Percentiles rank a stretch among this genome's conserved stretches.
Evolutionary conservation across 140 eudicot species (phyloP).

Genomic region (Senecio squalidus): DNA sequence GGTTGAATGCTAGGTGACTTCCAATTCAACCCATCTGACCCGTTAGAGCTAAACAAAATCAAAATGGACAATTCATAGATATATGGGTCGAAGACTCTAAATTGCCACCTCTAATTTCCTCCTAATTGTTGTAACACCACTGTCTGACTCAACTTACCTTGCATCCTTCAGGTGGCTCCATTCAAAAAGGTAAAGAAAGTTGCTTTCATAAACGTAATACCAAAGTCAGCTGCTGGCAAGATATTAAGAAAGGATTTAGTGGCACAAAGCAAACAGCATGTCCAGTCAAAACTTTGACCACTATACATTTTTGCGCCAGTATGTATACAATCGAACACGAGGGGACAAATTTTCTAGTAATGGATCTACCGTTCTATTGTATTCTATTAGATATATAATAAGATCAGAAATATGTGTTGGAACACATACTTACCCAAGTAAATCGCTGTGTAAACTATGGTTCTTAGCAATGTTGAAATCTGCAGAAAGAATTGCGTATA

Average conservation of each 20-base stretch:
- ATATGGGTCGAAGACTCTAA: constrained; percentile 5
- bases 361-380: not conserved
- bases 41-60: not conserved
- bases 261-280: constrained; percentile 39
- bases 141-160: constrained; percentile 9
- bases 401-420: constrained; percentile 14
- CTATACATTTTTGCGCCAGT: constrained; percentile 6
- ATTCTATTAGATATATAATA: constrained; percentile 17
- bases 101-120: not conserved
- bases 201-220: constrained; percentile 62
- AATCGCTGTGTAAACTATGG: constrained; percentile 10
- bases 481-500: constrained; percentile 7
- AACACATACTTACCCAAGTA: constrained; percentile 6
- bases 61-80: not conserved
- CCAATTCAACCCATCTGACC: not conserved
- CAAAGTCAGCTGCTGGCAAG: constrained; percentile 84
- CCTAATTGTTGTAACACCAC: constrained; percentile 7
- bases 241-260: constrained; percentile 66
- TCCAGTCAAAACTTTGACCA: constrained; percentile 48
- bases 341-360: constrained; percentile 2
- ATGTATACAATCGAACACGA: constrained; percentile 3
- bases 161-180: constrained; percentile 67
- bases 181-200: constrained; percentile 75
- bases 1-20: not conserved
- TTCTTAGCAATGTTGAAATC: not conserved